phyloP scores from a whole-genome alignment of 805 yeast genomes.

The Maudiozyma serrabonitensis region DNA sequence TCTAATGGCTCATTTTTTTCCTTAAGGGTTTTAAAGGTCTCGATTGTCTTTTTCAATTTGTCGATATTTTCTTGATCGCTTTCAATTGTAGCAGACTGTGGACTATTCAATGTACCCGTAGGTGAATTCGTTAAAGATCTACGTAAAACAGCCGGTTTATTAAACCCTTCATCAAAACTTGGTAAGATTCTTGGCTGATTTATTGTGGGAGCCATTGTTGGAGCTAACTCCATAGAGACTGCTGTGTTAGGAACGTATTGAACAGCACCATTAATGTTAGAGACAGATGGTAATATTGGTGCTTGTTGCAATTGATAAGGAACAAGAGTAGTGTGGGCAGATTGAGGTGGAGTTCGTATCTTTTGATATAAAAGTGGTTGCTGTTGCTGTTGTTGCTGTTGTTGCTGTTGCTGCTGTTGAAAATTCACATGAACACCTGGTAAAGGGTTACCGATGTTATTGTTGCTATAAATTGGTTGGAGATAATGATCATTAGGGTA shows the following conservation, averaged over 20 bases:
- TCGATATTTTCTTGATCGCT: too few relatives aligned
- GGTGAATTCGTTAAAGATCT: not conserved
- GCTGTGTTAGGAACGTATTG: not conserved
- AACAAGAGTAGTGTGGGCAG: not conserved
- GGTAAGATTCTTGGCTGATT: not conserved
- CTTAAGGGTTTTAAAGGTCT: too few relatives aligned
- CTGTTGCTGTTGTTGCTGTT: not conserved
- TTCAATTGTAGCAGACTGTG: too few relatives aligned
- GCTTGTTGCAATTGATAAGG: not conserved
- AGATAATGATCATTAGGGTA: not conserved
- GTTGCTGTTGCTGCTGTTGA: not conserved
- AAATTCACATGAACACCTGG: not conserved
- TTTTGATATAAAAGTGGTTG: not conserved
- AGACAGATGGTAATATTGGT: not conserved
- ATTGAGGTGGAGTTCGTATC: not conserved
- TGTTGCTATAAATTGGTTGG: not conserved
- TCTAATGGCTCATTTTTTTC: too few relatives aligned
- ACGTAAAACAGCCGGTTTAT: not conserved
- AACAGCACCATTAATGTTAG: not conserved
- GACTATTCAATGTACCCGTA: not conserved
- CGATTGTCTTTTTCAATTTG: too few relatives aligned
- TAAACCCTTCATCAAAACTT: not conserved
- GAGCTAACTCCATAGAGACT: not conserved
- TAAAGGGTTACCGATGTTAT: not conserved
- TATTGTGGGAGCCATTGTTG: not conserved